Conservation (phyloP, 75 land plant species). For the Selaginella moellendorffii region DNA sequence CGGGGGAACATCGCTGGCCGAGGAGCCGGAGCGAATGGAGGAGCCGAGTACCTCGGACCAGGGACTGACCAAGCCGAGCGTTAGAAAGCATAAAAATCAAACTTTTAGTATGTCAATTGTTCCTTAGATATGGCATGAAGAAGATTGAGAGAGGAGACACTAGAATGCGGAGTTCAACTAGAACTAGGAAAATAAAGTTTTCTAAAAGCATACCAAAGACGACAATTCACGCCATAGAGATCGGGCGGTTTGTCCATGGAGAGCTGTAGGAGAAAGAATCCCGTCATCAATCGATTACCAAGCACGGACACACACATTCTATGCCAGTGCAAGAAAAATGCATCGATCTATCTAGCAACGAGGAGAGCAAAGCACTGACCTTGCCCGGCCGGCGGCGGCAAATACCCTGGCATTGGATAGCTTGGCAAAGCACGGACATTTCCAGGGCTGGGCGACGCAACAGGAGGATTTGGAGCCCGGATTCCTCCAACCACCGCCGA, state of each 20-base stretch:
- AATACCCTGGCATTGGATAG: no score
- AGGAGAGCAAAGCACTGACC: no score
- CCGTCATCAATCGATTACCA: no score
- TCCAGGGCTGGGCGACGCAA: no score
- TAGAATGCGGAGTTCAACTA: background rate
- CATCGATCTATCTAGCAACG: no score
- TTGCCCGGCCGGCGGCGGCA: no score
- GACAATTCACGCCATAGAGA: conserved; percentile 25
- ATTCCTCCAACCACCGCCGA: no score
- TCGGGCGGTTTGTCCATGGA: conserved; percentile 29
- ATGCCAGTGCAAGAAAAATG: no score
- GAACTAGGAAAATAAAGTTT: background rate
- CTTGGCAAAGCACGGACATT: no score
- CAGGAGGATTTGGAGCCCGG: no score
- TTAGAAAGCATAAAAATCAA: conserved; percentile 9
- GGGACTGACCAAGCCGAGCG: conserved; percentile 35
- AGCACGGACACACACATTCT: no score
- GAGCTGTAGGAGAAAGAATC: conserved; percentile 32
- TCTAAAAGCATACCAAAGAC: conserved; percentile 25
- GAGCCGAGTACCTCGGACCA: conserved; percentile 48
- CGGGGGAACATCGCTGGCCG: conserved; percentile 45
- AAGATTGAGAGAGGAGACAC: conserved; percentile 4
- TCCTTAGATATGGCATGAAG: background rate
- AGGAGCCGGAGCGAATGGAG: conserved; percentile 50
- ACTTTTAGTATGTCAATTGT: background rate